These are phyloP conservation scores for Lentinula raphanica DNA, from an alignment of 768 basidiomycete species.

Conservation along the genomic window DNA sequence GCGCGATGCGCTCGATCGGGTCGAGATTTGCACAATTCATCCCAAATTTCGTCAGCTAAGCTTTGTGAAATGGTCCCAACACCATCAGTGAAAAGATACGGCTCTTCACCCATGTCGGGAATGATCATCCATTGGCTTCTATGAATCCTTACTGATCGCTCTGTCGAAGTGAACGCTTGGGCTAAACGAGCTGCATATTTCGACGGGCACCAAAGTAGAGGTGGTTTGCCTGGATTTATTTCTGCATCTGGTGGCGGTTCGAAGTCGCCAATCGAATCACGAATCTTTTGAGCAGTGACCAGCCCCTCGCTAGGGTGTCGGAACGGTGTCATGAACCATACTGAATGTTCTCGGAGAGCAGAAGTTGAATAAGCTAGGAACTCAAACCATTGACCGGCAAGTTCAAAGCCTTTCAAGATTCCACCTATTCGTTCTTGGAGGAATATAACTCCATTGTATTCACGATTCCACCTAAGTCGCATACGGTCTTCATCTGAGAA, in stretches of 20 bases:
- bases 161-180: slow-evolving; percentile 81
- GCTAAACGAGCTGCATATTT: slow-evolving; percentile 80
- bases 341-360: slow-evolving; percentile 71
- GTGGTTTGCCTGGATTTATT: slow-evolving; percentile 5
- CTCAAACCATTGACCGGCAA: slow-evolving; percentile 70
- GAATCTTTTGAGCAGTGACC: slow-evolving; percentile 56
- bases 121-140: slow-evolving; percentile 59
- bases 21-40: slow-evolving; percentile 40
- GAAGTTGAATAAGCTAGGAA: slow-evolving; percentile 83
- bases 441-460: slow-evolving; percentile 54
- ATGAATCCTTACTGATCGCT: slow-evolving; percentile 57
- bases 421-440: slow-evolving; percentile 55
- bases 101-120: slow-evolving; percentile 44
- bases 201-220: slow-evolving; percentile 53
- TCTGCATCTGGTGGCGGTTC: slow-evolving; percentile 23
- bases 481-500: slow-evolving; percentile 81
- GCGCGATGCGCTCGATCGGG: slow-evolving; percentile 26
- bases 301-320: slow-evolving; percentile 30
- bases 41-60: slow-evolving; percentile 59
- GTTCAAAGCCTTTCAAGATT: slow-evolving; percentile 60
- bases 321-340: slow-evolving; percentile 78
- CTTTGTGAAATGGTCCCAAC: slow-evolving; percentile 69
- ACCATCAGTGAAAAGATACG: slow-evolving; percentile 65
- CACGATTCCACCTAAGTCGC: slow-evolving; percentile 66
- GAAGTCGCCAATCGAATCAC: slow-evolving; percentile 66